phyloP scores from a whole-genome alignment of 2,329 filamentous ascomycete genomes.

The Lachnum nothofagi region DNA sequence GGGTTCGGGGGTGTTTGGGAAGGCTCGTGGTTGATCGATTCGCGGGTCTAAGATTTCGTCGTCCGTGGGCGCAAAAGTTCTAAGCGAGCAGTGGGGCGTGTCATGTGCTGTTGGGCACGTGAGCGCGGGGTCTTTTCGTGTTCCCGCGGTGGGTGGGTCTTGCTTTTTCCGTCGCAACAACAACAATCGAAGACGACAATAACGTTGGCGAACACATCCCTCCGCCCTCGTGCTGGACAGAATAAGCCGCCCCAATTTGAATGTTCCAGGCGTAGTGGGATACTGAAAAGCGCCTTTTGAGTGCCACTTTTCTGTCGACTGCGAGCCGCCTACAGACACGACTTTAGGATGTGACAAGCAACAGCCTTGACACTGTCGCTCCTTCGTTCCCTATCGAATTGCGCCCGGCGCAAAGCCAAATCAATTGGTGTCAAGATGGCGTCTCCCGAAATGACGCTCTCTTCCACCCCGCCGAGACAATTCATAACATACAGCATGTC shows the following conservation, averaged over 20 bases:
- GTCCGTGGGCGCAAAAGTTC: not conserved
- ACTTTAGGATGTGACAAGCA: slow-evolving; percentile 6
- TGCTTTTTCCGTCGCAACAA: not conserved
- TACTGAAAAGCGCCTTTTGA: too few species aligned
- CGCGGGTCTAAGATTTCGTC: slow-evolving; percentile 7
- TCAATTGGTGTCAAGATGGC: slow-evolving; percentile 33
- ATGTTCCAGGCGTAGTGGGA: too few species aligned
- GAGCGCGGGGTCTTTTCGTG: not conserved
- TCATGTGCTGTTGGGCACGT: slow-evolving; percentile 5
- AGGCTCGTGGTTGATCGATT: slow-evolving; percentile 5
- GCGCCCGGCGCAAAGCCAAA: slow-evolving; percentile 24
- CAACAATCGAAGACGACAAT: not conserved
- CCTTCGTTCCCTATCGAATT: slow-evolving; percentile 15
- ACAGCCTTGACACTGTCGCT: slow-evolving; percentile 22
- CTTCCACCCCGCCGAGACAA: slow-evolving; percentile 24
- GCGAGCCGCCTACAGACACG: slow-evolving; percentile 1
- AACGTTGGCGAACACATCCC: not conserved
- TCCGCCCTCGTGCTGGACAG: too few species aligned
- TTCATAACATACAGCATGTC: slow-evolving; percentile 23
- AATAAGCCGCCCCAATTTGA: too few species aligned
- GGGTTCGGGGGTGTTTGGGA: slow-evolving; percentile 10
- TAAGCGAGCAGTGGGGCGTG: not conserved
- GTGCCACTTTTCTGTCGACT: too few species aligned
- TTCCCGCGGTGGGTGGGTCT: too few species aligned
- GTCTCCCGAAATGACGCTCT: slow-evolving; percentile 33